These are phyloP conservation scores for Daedalea quercina DNA, from an alignment of 768 basidiomycete species.

Conservation along the genomic window DNA sequence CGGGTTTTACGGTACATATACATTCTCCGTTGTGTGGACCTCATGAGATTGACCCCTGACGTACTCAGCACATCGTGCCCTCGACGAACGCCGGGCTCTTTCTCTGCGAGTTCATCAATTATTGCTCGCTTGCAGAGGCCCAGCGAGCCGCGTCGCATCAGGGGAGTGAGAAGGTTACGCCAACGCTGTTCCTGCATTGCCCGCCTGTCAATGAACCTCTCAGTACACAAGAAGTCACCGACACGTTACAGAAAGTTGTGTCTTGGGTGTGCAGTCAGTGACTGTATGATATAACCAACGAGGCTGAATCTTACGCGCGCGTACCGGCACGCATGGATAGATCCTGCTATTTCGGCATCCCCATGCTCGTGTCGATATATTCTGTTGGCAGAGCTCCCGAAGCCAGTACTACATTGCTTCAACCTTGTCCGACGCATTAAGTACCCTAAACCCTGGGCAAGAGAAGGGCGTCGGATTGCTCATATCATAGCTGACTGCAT, in stretches of 20 bases:
- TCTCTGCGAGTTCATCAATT: slow-evolving; percentile 72
- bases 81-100: slow-evolving; percentile 75
- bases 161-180: slow-evolving; percentile 21
- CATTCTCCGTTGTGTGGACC: background rate
- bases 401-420: no score
- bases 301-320: no score
- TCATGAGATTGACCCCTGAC: background rate
- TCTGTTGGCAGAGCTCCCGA: no score
- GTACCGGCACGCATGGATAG: no score
- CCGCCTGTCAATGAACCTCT: slow-evolving; percentile 61
- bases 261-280: slow-evolving; percentile 39
- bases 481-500: slow-evolving; percentile 8
- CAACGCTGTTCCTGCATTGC: slow-evolving; percentile 65
- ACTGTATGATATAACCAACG: background rate
- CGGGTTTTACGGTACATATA: slow-evolving; percentile 38
- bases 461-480: no score
- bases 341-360: no score
- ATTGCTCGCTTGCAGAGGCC: slow-evolving; percentile 66
- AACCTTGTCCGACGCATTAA: no score
- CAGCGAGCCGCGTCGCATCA: slow-evolving; percentile 29
- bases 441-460: no score
- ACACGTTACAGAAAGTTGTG: slow-evolving; percentile 54
- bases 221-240: slow-evolving; percentile 58
- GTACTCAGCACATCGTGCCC: slow-evolving; percentile 54
- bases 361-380: no score